A percentile compares a stretch with the other conserved stretches of the same genome.
phyloP scores from a whole-genome alignment of 2,329 filamentous ascomycete genomes.

The Colletotrichum sp. region DNA sequence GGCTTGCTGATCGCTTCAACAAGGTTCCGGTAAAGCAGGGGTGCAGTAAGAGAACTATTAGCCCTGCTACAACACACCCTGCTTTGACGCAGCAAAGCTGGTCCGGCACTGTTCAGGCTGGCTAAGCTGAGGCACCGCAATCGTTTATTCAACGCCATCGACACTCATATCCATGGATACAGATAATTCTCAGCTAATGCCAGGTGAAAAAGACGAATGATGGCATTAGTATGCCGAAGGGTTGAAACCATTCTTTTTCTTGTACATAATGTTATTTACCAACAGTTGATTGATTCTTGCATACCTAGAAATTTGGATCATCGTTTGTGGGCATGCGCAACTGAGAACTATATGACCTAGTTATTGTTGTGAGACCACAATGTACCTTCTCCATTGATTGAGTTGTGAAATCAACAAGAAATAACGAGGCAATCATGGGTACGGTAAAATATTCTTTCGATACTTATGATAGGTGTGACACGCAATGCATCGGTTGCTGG shows the following conservation, averaged over 20 bases:
- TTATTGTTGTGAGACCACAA: no score
- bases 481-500: fast-evolving
- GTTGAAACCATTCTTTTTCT: background rate
- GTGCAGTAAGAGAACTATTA: background rate
- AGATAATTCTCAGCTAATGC: background rate
- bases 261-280: background rate
- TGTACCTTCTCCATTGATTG: fast-evolving
- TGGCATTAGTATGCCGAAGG: background rate
- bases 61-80: background rate
- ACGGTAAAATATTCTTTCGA: background rate
- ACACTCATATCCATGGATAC: no score
- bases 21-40: background rate
- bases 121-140: background rate
- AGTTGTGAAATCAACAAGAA: fast-evolving
- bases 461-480: no score
- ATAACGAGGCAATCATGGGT: fast-evolving
- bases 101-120: background rate
- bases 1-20: constrained; percentile 9
- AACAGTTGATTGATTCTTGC: no score
- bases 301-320: no score
- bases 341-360: no score
- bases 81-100: background rate
- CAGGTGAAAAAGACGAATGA: no score
- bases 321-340: background rate
- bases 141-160: background rate